Percentiles rank a stretch among this genome's conserved stretches.
These are phyloP conservation scores for Bjerkandera adusta DNA, from an alignment of 1,284 basidiomycete genomes.

Conservation along the genomic window DNA sequence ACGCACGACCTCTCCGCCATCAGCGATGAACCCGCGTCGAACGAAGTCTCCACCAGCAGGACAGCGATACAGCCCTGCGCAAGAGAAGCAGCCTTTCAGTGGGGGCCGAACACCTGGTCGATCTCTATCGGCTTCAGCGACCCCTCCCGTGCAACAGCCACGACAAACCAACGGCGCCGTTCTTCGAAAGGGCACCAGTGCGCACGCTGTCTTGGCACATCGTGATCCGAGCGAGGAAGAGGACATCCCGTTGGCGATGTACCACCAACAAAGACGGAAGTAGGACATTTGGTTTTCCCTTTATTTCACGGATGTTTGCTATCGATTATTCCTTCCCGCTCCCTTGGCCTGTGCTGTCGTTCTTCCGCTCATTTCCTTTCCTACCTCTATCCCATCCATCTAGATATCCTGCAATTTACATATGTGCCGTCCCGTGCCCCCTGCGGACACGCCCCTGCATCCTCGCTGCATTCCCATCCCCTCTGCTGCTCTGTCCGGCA, in stretches of 20 bases:
- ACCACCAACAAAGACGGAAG: constrained; percentile 60
- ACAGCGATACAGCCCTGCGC: constrained; percentile 37
- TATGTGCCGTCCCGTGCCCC: constrained; percentile 3
- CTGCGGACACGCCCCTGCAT: constrained; percentile 8
- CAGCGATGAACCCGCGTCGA: constrained; percentile 18
- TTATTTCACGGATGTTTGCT: constrained; percentile 8
- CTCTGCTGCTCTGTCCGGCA: constrained; percentile 6
- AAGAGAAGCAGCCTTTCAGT: constrained; percentile 27
- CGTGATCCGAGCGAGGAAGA: constrained; percentile 59
- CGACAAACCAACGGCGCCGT: constrained; percentile 45
- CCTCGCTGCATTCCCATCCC: not conserved
- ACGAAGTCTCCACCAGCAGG: constrained; percentile 39
- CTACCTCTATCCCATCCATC: constrained; percentile 11
- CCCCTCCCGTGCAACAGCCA: constrained; percentile 38
- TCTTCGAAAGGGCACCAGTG: constrained; percentile 61
- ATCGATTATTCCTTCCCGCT: constrained; percentile 6
- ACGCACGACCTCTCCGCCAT: constrained; percentile 21
- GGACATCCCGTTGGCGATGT: constrained; percentile 72
- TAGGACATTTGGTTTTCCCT: constrained; percentile 11
- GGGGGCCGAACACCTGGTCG: constrained; percentile 46
- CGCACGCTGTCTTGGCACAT: constrained; percentile 49
- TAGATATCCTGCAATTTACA: constrained; percentile 23
- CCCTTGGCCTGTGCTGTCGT: constrained; percentile 9
- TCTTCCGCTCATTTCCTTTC: constrained; percentile 9
- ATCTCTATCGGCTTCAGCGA: constrained; percentile 65